Conservation (phyloP, 2,329 filamentous ascomycete species). For the Aspergillus fructus region DNA sequence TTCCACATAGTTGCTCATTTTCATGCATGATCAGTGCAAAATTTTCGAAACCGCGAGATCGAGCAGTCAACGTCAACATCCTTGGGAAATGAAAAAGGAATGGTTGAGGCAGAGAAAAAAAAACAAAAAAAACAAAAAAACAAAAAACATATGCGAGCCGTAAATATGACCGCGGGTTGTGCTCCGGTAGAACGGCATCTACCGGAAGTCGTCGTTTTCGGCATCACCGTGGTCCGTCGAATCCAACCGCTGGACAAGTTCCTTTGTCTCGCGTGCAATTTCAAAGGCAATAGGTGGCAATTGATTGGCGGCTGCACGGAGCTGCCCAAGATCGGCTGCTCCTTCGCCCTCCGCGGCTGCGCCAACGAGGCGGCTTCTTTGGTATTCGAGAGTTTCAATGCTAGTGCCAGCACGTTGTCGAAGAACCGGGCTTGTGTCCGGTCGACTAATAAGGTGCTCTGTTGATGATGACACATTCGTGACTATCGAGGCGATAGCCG, state of each 20-base stretch:
- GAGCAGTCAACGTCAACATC: slow-evolving; percentile 10
- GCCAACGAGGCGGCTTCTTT: slow-evolving; percentile 64
- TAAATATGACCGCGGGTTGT: not conserved
- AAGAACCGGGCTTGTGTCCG: slow-evolving; percentile 49
- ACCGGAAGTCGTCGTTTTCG: slow-evolving; percentile 43
- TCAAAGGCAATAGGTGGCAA: slow-evolving; percentile 84
- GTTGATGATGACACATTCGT: slow-evolving; percentile 68
- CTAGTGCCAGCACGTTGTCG: slow-evolving; percentile 46
- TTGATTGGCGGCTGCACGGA: slow-evolving; percentile 62
- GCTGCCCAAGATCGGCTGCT: slow-evolving; percentile 54
- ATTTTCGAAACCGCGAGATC: slow-evolving; percentile 12
- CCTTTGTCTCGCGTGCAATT: slow-evolving; percentile 79
- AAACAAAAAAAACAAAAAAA: no score
- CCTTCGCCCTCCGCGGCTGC: slow-evolving; percentile 62
- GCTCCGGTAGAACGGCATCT: slow-evolving; percentile 13
- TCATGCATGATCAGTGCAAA: slow-evolving; percentile 25
- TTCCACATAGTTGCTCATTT: slow-evolving; percentile 28
- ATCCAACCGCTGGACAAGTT: slow-evolving; percentile 57
- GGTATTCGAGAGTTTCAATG: slow-evolving; percentile 54
- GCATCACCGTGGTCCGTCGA: slow-evolving; percentile 30
- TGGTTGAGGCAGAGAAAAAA: slow-evolving; percentile 5
- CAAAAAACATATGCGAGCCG: not conserved
- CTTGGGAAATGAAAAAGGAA: slow-evolving; percentile 7
- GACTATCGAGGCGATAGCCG: slow-evolving; percentile 68
- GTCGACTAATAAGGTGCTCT: slow-evolving; percentile 53